A percentile compares a stretch with the other conserved stretches of the same genome.
phyloP scores from a whole-genome alignment of 495 filamentous ascomycete species.

The Daldinia concentrica region DNA sequence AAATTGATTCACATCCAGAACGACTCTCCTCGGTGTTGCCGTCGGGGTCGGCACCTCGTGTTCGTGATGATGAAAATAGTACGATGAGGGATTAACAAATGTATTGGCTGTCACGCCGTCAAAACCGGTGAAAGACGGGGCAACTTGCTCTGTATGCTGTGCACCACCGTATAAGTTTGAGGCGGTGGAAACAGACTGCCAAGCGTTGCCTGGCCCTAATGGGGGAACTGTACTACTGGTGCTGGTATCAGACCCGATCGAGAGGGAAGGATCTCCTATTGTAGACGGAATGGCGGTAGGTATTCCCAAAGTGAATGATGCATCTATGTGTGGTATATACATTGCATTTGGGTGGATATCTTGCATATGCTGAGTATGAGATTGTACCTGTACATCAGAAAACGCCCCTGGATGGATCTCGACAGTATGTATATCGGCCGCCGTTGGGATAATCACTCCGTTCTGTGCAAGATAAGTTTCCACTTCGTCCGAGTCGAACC shows the following conservation, averaged over 20 bases:
- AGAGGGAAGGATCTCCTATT: constrained; percentile 5
- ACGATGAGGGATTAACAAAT: constrained; percentile 26
- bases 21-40: constrained; percentile 22
- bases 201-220: constrained; percentile 10
- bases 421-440: constrained; percentile 61
- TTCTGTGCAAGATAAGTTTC: constrained; percentile 71
- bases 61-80: constrained; percentile 44
- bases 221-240: not conserved
- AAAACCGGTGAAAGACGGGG: constrained; percentile 36
- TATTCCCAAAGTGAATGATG: constrained; percentile 2
- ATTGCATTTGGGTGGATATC: constrained; percentile 11
- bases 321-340: not conserved
- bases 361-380: constrained; percentile 20
- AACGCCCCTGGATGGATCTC: constrained; percentile 55
- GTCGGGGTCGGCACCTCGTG: not conserved
- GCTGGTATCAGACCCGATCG: not conserved
- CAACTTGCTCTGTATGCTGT: constrained; percentile 1
- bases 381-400: constrained; percentile 28
- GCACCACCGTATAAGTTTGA: constrained; percentile 15
- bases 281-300: not conserved
- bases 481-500: constrained; percentile 77
- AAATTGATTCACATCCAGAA: constrained; percentile 44
- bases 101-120: constrained; percentile 23
- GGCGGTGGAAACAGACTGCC: constrained; percentile 21
- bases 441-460: constrained; percentile 64